phyloP scores from a whole-genome alignment of 306 rosid genomes.

The Pyrus betulifolia region DNA sequence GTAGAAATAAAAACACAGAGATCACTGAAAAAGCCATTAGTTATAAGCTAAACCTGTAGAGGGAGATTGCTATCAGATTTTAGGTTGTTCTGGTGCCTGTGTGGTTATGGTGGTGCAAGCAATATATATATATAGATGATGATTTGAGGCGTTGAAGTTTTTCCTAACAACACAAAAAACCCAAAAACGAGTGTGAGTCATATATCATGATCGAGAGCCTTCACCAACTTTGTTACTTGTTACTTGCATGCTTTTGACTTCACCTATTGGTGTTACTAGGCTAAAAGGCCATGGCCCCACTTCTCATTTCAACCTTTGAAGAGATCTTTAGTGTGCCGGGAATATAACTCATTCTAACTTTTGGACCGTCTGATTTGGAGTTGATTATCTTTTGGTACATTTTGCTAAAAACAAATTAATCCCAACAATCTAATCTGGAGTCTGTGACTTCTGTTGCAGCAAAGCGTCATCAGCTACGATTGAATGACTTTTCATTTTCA shows the following conservation, averaged over 20 bases:
- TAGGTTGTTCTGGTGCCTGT: not conserved
- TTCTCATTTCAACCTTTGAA: not conserved
- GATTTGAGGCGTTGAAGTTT: not conserved
- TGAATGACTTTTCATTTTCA: not conserved
- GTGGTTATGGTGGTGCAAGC: not conserved
- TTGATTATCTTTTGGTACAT: not conserved
- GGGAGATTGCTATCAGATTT: no score
- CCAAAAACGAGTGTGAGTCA: not conserved
- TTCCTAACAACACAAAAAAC: not conserved
- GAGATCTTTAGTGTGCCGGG: no score
- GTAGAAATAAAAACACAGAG: not conserved
- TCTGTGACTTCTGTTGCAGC: not conserved
- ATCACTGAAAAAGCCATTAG: not conserved
- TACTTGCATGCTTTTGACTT: not conserved
- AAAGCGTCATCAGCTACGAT: not conserved
- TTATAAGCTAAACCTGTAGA: not conserved
- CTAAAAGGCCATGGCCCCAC: not conserved
- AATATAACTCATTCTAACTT: not conserved
- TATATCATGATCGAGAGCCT: not conserved
- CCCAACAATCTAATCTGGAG: not conserved
- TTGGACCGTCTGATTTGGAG: not conserved
- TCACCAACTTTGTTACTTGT: not conserved
- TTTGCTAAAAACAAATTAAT: not conserved
- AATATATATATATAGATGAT: not conserved
- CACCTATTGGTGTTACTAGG: not conserved